Percentiles rank a stretch among this genome's conserved stretches.
Evolutionary conservation across 257 asterid genomes (phyloP).

Genomic region (Nicotiana benthamiana): DNA sequence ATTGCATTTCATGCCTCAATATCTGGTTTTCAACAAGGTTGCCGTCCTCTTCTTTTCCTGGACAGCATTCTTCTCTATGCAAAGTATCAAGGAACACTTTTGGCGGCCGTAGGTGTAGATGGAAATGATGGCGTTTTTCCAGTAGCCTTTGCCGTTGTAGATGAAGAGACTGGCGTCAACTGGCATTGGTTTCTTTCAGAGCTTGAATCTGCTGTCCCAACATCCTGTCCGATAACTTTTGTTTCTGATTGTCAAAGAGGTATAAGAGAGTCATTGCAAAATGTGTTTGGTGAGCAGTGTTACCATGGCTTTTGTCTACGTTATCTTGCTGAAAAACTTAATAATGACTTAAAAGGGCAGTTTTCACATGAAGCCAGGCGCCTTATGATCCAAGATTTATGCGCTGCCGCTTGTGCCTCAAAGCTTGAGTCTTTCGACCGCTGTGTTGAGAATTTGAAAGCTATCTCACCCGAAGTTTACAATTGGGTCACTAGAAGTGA

Average conservation of each 20-base stretch:
- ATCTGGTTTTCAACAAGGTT: constrained; percentile 67
- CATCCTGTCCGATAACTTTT: constrained; percentile 67
- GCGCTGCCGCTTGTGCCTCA: constrained; percentile 81
- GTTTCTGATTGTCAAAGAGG: constrained; percentile 94
- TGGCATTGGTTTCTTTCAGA: constrained; percentile 96
- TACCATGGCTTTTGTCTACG: constrained; percentile 86
- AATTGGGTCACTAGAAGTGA: constrained; percentile 78
- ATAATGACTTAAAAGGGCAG: constrained; percentile 85
- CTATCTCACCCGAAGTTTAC: constrained; percentile 91
- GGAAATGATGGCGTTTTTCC: constrained; percentile 91
- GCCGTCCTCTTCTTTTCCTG: constrained; percentile 88
- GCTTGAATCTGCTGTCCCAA: constrained; percentile 64
- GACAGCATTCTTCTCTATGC: constrained; percentile 93
- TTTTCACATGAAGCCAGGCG: constrained; percentile 98
- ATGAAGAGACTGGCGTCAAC: constrained; percentile 81
- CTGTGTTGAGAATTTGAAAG: constrained; percentile 73
- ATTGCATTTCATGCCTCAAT: constrained; percentile 89
- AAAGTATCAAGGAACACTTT: constrained; percentile 81
- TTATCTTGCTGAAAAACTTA: constrained; percentile 86
- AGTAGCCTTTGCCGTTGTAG: constrained; percentile 90
- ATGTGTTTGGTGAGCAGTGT: constrained; percentile 75
- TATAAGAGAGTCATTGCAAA: constrained; percentile 53
- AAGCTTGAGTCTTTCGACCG: constrained; percentile 60
- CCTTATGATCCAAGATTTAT: constrained; percentile 87
- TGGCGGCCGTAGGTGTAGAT: constrained; percentile 91